These are phyloP conservation scores for Ceratobasidium sp. DNA, from an alignment of 1,284 basidiomycete genomes.

Conservation along the genomic window DNA sequence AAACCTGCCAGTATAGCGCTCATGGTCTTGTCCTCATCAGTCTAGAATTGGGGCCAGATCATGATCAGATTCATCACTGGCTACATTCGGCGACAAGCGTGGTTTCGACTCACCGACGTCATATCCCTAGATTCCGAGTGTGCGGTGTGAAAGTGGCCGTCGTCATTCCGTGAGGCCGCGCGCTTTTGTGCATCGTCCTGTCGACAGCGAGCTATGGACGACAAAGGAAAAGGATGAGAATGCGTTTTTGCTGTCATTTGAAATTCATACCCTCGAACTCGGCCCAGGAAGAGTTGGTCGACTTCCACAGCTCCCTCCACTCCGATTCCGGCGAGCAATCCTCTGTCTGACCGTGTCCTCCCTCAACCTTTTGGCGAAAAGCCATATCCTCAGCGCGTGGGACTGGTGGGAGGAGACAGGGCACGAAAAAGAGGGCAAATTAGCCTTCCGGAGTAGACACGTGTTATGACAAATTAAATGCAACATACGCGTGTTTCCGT, in stretches of 20 bases:
- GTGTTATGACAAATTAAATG: slow-evolving; percentile 45
- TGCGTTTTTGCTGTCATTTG: slow-evolving; percentile 23
- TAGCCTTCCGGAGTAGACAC: slow-evolving; percentile 39
- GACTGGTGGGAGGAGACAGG: slow-evolving; percentile 39
- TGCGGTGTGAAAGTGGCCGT: slow-evolving; percentile 27
- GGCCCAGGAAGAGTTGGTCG: slow-evolving; percentile 14
- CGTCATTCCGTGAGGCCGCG: slow-evolving; percentile 36
- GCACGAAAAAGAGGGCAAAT: slow-evolving; percentile 33
- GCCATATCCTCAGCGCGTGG: slow-evolving; percentile 40
- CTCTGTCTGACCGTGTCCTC: not conserved
- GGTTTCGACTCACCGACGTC: slow-evolving; percentile 22
- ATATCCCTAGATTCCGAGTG: slow-evolving; percentile 35
- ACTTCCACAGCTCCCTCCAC: slow-evolving; percentile 40
- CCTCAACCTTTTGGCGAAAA: slow-evolving; percentile 33
- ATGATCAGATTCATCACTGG: slow-evolving; percentile 25
- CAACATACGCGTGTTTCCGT: slow-evolving; percentile 38
- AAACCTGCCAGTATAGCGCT: slow-evolving; percentile 13
- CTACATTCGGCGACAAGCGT: not conserved
- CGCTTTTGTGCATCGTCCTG: slow-evolving; percentile 26
- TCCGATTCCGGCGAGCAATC: slow-evolving; percentile 18
- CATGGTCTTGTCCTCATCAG: slow-evolving; percentile 42
- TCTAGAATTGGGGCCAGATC: slow-evolving; percentile 12
- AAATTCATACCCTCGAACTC: slow-evolving; percentile 43
- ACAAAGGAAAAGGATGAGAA: slow-evolving; percentile 15
- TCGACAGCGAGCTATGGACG: slow-evolving; percentile 27